These are phyloP conservation scores for Podila clonocystis DNA, from an alignment of 192 early-diverging fungal genomes.

Conservation along the genomic window DNA sequence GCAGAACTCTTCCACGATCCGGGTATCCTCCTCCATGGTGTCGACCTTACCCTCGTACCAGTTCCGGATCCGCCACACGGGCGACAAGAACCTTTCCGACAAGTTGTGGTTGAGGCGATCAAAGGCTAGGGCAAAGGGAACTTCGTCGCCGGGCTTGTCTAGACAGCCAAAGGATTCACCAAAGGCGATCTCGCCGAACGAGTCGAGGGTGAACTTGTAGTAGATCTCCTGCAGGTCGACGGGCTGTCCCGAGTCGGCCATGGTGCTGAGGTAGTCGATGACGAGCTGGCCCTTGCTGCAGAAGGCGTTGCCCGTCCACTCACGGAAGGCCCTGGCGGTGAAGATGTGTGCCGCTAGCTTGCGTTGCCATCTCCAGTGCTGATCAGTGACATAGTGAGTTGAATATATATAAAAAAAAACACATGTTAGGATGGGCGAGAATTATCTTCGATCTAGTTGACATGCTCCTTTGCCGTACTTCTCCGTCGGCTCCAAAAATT, in stretches of 20 bases:
- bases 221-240: conserved; percentile 60
- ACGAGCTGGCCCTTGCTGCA: conserved; percentile 27
- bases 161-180: conserved; percentile 48
- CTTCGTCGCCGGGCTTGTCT: conserved; percentile 22
- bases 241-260: conserved; percentile 27
- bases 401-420: background rate
- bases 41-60: conserved; percentile 12
- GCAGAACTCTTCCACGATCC: conserved; percentile 43
- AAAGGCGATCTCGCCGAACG: conserved; percentile 51
- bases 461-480: conserved; percentile 2
- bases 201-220: conserved; percentile 56
- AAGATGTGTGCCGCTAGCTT: conserved; percentile 54
- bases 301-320: conserved; percentile 34
- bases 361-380: conserved; percentile 54
- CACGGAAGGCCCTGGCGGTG: conserved; percentile 55
- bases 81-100: conserved; percentile 29
- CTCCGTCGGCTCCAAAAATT: conserved; percentile 45
- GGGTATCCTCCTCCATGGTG: conserved; percentile 16
- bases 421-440: too few relatives aligned
- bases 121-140: conserved; percentile 64
- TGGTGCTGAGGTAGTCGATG: conserved; percentile 26
- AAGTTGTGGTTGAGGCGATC: conserved; percentile 58
- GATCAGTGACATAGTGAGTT: background rate
- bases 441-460: background rate
- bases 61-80: conserved; percentile 27